Conservation (phyloP, 805 yeast genomes). For the Pichia pseudocactophila region DNA sequence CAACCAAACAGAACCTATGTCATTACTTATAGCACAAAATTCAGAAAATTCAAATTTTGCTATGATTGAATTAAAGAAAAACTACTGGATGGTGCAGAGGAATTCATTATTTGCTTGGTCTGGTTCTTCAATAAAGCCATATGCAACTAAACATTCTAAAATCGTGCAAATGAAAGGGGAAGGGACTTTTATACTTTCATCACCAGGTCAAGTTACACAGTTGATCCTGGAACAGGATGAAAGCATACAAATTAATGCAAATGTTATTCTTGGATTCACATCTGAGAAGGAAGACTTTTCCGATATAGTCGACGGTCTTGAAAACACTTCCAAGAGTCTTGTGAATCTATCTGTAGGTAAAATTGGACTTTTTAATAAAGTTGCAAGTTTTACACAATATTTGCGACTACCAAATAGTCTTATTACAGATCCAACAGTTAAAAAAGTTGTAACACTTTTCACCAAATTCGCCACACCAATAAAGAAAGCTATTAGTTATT, state of each 20-base stretch:
- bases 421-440: slow-evolving; percentile 2
- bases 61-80: slow-evolving; percentile 18
- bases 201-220: slow-evolving; percentile 33
- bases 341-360: slow-evolving; percentile 22
- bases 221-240: slow-evolving; percentile 30
- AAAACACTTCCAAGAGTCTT: slow-evolving; percentile 13
- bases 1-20: slow-evolving; percentile 24
- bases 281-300: neutral
- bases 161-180: slow-evolving; percentile 24
- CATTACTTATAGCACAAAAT: slow-evolving; percentile 30
- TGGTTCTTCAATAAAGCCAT: slow-evolving; percentile 20
- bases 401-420: neutral
- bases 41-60: slow-evolving; percentile 28
- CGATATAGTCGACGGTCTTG: slow-evolving; percentile 5
- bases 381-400: slow-evolving; percentile 4
- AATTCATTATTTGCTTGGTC: slow-evolving; percentile 39
- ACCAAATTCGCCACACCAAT: neutral
- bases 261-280: slow-evolving; percentile 32
- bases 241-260: slow-evolving; percentile 31
- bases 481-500: neutral
- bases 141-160: slow-evolving; percentile 1
- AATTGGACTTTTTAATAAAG: slow-evolving; percentile 6
- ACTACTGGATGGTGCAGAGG: slow-evolving; percentile 31
- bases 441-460: neutral
- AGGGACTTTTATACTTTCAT: slow-evolving; percentile 33